Conservation (phyloP, 2,329 filamentous ascomycete species). For the Sporothrix luriei region DNA sequence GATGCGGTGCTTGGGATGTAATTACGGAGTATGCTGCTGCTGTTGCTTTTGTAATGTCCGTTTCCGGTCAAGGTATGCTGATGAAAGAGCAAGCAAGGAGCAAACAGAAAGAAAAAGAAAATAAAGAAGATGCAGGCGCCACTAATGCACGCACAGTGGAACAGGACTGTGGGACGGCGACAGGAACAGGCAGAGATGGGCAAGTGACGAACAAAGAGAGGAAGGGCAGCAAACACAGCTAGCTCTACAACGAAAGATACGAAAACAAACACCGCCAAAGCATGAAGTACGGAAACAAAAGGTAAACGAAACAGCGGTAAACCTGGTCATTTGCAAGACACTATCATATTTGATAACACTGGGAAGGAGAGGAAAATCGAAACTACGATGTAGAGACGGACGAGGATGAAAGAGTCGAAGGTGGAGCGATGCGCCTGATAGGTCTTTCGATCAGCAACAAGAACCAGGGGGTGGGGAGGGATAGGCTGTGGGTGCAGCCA, state of each 20-base stretch:
- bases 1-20: conserved; percentile 16
- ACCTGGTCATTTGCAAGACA: no score
- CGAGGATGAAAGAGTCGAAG: not conserved
- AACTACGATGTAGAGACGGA: not conserved
- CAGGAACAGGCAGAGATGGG: not conserved
- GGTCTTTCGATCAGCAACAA: conserved; percentile 19
- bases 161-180: conserved; percentile 10
- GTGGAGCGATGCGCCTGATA: conserved; percentile 8
- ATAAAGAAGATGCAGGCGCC: not conserved
- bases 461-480: conserved; percentile 14
- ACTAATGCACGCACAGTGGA: conserved; percentile 13
- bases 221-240: no score
- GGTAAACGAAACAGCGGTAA: no score
- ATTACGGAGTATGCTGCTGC: no score
- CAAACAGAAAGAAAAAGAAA: not conserved
- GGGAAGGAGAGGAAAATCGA: not conserved
- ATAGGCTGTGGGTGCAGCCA: conserved; percentile 6
- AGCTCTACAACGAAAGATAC: no score
- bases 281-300: no score
- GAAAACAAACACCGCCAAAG: no score
- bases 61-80: not conserved
- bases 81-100: not conserved
- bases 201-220: no score
- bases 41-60: not conserved
- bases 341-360: no score